Percentiles rank a stretch among this genome's conserved stretches.
phyloP scores from a whole-genome alignment of 495 filamentous ascomycete genomes.

The Penicillium psychrofluorescens region DNA sequence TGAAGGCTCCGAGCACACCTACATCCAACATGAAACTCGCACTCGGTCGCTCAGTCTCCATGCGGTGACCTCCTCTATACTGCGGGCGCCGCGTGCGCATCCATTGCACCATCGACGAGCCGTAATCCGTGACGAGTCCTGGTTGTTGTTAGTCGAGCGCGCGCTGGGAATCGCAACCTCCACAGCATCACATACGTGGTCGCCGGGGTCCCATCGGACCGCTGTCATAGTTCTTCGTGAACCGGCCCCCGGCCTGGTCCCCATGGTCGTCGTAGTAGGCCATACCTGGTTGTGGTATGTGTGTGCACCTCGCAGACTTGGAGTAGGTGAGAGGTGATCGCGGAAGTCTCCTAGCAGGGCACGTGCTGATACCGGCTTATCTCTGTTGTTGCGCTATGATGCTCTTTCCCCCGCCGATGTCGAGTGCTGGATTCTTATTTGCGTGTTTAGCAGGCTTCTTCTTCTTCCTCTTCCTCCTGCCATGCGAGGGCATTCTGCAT shows the following conservation, averaged over 20 bases:
- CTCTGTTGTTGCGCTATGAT: conserved; percentile 12
- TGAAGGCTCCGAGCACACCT: conserved; percentile 23
- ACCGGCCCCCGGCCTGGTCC: conserved; percentile 24
- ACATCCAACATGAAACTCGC: conserved; percentile 86
- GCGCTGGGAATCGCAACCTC: neutral
- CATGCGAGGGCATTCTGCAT: too few species aligned
- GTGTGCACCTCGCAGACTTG: conserved; percentile 1
- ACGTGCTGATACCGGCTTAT: conserved; percentile 15
- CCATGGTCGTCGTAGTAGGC: conserved; percentile 37
- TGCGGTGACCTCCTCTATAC: conserved; percentile 57
- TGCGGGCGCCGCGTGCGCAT: conserved; percentile 77
- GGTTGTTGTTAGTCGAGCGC: conserved; percentile 1
- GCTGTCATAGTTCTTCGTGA: conserved; percentile 29
- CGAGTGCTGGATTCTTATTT: neutral
- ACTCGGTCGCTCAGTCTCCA: conserved; percentile 79
- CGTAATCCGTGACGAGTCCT: conserved; percentile 87
- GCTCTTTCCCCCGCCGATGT: neutral
- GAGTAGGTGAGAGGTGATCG: conserved; percentile 6
- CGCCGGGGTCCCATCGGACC: conserved; percentile 33
- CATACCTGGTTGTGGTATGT: conserved; percentile 18
- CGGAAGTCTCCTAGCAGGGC: neutral
- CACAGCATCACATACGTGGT: conserved; percentile 26
- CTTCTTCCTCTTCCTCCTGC: neutral
- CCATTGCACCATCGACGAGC: conserved; percentile 86
- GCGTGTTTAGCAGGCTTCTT: neutral